Evolutionary conservation across 2,329 filamentous ascomycete genomes (phyloP).

Genomic region (Penicillium occitanis): DNA sequence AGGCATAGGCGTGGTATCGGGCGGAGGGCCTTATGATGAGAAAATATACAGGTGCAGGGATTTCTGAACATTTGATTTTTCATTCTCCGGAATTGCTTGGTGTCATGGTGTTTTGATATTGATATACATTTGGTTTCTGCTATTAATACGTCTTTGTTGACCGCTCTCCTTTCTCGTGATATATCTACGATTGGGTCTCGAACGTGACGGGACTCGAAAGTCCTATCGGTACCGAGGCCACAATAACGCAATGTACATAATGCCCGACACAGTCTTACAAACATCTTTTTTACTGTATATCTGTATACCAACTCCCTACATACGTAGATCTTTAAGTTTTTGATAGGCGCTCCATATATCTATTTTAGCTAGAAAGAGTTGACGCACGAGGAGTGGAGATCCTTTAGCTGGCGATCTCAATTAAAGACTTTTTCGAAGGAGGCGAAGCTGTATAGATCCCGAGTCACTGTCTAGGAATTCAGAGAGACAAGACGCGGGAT

Average conservation of each 20-base stretch:
- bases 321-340: background rate
- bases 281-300: background rate
- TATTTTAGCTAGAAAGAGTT: background rate
- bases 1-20: background rate
- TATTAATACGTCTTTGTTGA: background rate
- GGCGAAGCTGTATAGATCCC: background rate
- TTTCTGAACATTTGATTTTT: background rate
- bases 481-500: too few species aligned
- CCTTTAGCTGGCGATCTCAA: constrained; percentile 17
- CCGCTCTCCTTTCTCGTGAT: background rate
- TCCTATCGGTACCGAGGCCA: background rate
- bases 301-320: too few species aligned
- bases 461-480: background rate
- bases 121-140: background rate
- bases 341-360: background rate
- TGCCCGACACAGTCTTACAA: background rate
- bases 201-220: background rate
- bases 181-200: background rate
- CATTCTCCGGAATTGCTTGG: background rate
- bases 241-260: background rate
- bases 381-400: constrained; percentile 15
- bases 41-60: background rate
- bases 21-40: background rate
- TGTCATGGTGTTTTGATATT: constrained; percentile 11
- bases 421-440: background rate